Conservation (phyloP, 805 yeast genomes). For the Zygotorulaspora florentina region DNA sequence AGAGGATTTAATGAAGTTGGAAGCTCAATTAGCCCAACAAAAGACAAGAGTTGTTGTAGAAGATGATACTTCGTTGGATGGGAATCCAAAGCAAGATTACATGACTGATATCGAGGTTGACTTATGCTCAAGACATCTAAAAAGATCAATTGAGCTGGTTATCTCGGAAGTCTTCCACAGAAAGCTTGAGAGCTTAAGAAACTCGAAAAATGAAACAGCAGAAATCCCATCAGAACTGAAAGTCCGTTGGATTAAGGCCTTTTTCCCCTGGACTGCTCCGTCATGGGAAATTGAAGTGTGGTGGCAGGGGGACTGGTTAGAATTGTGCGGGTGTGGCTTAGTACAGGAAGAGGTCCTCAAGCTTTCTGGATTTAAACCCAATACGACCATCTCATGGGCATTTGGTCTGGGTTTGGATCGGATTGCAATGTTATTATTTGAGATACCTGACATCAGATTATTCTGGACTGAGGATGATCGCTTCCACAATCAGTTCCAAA, state of each 20-base stretch:
- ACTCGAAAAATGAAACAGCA: slow-evolving; percentile 56
- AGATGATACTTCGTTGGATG: slow-evolving; percentile 56
- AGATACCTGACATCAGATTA: slow-evolving; percentile 89
- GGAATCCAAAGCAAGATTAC: slow-evolving; percentile 76
- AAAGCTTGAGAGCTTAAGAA: slow-evolving; percentile 27
- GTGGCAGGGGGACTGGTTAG: slow-evolving; percentile 99
- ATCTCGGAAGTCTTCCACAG: slow-evolving; percentile 74
- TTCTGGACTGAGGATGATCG: slow-evolving; percentile 87
- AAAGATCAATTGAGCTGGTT: slow-evolving; percentile 77
- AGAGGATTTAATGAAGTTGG: slow-evolving; percentile 59
- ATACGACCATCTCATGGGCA: slow-evolving; percentile 85
- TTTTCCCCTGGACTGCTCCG: slow-evolving; percentile 98
- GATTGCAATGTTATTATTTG: slow-evolving; percentile 91
- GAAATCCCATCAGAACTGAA: slow-evolving; percentile 56
- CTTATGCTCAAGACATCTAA: slow-evolving; percentile 70
- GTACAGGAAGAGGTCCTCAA: slow-evolving; percentile 73
- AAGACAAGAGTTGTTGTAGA: slow-evolving; percentile 61
- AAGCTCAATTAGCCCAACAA: slow-evolving; percentile 38
- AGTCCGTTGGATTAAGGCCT: slow-evolving; percentile 92
- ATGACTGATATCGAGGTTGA: slow-evolving; percentile 69
- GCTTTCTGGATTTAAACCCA: slow-evolving; percentile 58
- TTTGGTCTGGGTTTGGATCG: slow-evolving; percentile 95
- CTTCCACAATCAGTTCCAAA: slow-evolving; percentile 66
- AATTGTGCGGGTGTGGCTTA: slow-evolving; percentile 93
- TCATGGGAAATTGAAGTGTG: slow-evolving; percentile 98